Evolutionary conservation across 768 basidiomycete species (phyloP).

Genomic region (Ramaria sp.): DNA sequence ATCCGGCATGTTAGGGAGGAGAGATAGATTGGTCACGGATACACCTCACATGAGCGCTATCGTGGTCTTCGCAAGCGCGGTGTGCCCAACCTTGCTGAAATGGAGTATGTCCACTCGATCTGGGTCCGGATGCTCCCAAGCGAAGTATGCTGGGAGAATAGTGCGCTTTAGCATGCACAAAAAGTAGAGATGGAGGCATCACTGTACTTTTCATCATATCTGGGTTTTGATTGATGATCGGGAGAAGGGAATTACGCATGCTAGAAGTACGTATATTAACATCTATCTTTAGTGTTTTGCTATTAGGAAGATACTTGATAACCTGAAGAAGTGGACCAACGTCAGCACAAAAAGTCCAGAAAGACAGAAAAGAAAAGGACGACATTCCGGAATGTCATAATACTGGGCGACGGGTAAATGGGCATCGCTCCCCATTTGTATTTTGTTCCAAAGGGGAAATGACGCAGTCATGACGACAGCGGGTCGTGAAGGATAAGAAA

Average conservation of each 20-base stretch:
- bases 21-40: background rate
- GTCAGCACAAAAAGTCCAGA: background rate
- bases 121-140: constrained; percentile 1
- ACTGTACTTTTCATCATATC: background rate
- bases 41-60: background rate
- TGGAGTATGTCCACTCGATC: constrained; percentile 3
- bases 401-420: constrained; percentile 8
- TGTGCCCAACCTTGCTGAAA: background rate
- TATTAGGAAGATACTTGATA: background rate
- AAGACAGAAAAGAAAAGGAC: background rate
- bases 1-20: background rate
- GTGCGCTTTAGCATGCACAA: background rate
- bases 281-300: background rate
- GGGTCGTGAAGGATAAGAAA: background rate
- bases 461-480: constrained; percentile 1
- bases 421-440: constrained; percentile 5
- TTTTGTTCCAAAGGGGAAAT: constrained; percentile 1
- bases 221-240: background rate
- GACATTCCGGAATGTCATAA: constrained; percentile 4
- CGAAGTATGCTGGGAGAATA: background rate
- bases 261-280: background rate
- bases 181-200: background rate
- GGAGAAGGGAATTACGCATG: constrained; percentile 4
- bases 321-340: background rate
- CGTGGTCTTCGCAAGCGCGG: background rate